Percentiles rank a stretch among this genome's conserved stretches.
Evolutionary conservation across 306 rosid genomes (phyloP).

Genomic region (Calophaca sinica): DNA sequence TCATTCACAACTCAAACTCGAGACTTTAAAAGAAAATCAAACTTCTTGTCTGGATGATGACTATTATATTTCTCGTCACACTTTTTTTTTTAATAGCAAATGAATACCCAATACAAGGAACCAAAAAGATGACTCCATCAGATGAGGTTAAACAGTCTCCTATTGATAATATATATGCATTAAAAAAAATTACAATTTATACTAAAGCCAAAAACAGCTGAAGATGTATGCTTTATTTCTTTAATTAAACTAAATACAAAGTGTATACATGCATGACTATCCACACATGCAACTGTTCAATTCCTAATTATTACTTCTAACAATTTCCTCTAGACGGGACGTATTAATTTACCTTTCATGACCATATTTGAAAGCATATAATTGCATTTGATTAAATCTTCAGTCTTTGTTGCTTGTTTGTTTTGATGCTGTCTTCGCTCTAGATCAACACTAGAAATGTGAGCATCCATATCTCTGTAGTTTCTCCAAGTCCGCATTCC

Average conservation of each 20-base stretch:
- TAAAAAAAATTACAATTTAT: not conserved
- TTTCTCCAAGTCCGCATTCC: no score
- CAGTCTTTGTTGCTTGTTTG: no score
- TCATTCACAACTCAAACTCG: no score
- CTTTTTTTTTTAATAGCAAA: no score
- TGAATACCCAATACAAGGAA: no score
- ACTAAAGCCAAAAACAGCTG: not conserved
- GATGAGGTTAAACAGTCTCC: not conserved
- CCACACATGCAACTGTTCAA: not conserved
- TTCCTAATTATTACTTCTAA: not conserved
- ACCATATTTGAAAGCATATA: not conserved
- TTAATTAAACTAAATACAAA: not conserved
- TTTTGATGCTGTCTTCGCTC: no score
- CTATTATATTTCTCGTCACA: constrained; percentile 1
- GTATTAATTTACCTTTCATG: not conserved
- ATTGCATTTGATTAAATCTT: not conserved
- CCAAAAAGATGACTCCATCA: no score
- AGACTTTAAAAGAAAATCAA: no score
- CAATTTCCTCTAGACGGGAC: not conserved
- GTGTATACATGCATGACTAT: no score
- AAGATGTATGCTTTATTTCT: not conserved
- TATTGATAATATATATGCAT: not conserved
- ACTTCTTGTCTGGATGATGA: no score
- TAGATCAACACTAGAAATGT: no score
- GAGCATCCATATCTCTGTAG: no score